phyloP scores from a whole-genome alignment of 192 early-diverging fungal species.

The Coemansia sp. region DNA sequence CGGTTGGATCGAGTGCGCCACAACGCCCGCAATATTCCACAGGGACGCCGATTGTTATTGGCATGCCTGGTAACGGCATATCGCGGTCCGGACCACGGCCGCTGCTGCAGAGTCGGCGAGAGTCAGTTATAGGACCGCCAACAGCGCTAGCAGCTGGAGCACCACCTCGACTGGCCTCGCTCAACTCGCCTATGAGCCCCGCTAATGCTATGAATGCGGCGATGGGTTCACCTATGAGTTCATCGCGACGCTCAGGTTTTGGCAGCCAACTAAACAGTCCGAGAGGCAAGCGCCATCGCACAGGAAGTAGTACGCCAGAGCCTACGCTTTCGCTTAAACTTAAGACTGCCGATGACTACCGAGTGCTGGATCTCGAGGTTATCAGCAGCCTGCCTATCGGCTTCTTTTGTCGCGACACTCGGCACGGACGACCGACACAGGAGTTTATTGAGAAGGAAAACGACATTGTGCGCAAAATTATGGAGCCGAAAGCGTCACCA shows the following conservation, averaged over 20 bases:
- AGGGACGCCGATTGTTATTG: constrained; percentile 25
- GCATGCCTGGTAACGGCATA: constrained; percentile 1
- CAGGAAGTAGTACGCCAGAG: constrained; percentile 28
- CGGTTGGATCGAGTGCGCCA: constrained; percentile 12
- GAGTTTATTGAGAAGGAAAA: constrained; percentile 51
- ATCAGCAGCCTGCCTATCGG: constrained; percentile 44
- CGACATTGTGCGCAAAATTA: constrained; percentile 28
- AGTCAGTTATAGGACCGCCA: background rate
- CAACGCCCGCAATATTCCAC: background rate
- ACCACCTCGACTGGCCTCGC: constrained; percentile 31
- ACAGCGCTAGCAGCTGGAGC: background rate
- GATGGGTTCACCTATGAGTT: background rate
- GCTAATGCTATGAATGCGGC: background rate
- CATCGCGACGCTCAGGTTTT: constrained; percentile 2
- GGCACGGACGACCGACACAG: constrained; percentile 37
- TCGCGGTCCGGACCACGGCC: background rate
- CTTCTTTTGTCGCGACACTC: constrained; percentile 45
- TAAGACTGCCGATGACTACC: constrained; percentile 38
- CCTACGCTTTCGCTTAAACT: constrained; percentile 26
- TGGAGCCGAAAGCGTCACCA: constrained; percentile 13
- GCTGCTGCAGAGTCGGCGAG: background rate
- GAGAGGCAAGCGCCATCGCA: constrained; percentile 25
- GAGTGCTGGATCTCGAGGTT: constrained; percentile 20
- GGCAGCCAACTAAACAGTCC: constrained; percentile 8
- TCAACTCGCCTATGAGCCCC: constrained; percentile 21